A percentile compares a stretch with the other conserved stretches of the same genome.
These are phyloP conservation scores for Hordeum marinum DNA, from an alignment of 176 grass and related monocot species.

Conservation along the genomic window DNA sequence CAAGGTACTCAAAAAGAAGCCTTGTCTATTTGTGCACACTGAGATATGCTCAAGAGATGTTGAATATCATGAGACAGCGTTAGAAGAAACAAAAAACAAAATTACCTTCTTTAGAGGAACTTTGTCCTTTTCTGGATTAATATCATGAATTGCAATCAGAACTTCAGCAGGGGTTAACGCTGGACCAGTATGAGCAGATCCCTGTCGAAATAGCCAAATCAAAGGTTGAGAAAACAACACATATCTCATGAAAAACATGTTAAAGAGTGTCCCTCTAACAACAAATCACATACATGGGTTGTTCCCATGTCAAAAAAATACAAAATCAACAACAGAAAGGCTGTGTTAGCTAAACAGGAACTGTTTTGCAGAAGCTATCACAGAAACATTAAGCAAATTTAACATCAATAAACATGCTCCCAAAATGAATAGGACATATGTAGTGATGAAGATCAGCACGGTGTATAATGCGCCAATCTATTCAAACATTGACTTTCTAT, in stretches of 20 bases:
- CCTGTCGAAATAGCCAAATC: slow-evolving; percentile 39
- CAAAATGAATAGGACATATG: not conserved
- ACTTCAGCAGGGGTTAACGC: slow-evolving; percentile 96
- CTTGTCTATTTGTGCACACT: not conserved
- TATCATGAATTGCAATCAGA: slow-evolving; percentile 98
- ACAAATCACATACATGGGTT: not conserved
- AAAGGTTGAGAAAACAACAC: not conserved
- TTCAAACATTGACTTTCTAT: not conserved
- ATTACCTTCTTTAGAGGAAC: slow-evolving; percentile 89
- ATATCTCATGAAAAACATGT: not conserved
- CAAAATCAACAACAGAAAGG: slow-evolving; percentile 3
- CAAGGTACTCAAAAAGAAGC: not conserved
- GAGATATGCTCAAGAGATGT: not conserved
- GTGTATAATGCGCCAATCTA: slow-evolving; percentile 1
- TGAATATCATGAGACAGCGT: not conserved
- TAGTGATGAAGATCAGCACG: not conserved
- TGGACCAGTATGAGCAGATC: slow-evolving; percentile 93
- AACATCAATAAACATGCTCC: not conserved
- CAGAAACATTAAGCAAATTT: not conserved
- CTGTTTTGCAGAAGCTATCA: slow-evolving; percentile 1
- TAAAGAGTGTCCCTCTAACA: not conserved
- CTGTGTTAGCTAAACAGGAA: not conserved
- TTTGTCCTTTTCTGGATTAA: slow-evolving; percentile 80
- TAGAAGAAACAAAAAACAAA: slow-evolving; percentile 14
- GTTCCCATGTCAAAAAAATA: not conserved